Conservation (phyloP, 1,284 basidiomycete species). For the Leccinum griseonigrum region DNA sequence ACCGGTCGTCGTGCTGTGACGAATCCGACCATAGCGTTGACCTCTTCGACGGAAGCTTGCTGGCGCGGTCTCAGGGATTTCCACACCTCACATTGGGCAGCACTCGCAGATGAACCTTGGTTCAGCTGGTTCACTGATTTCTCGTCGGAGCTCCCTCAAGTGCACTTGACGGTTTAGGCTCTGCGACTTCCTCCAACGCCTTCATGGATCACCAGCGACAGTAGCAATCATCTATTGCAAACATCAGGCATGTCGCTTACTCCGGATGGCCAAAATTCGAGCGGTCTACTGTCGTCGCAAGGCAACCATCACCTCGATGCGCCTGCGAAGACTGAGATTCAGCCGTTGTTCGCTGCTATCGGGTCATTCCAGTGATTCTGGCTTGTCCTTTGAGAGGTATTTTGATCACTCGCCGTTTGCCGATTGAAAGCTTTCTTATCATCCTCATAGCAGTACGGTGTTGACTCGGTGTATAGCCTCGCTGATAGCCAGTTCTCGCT, state of each 20-base stretch:
- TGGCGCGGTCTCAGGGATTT: conserved; percentile 51
- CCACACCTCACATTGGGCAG: conserved; percentile 65
- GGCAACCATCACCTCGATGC: conserved; percentile 49
- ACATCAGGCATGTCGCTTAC: conserved; percentile 68
- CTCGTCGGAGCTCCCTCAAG: conserved; percentile 70
- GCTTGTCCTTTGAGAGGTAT: conserved; percentile 53
- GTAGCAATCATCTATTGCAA: conserved; percentile 53
- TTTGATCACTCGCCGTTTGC: conserved; percentile 12
- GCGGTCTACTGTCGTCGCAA: conserved; percentile 58
- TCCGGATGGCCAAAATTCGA: conserved; percentile 57
- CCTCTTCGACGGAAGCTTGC: conserved; percentile 49
- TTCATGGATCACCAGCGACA: conserved; percentile 46
- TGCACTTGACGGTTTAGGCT: conserved; percentile 55
- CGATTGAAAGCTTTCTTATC: conserved; percentile 10
- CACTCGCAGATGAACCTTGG: conserved; percentile 50
- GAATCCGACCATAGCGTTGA: conserved; percentile 66
- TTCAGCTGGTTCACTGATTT: conserved; percentile 43
- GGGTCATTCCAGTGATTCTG: conserved; percentile 57
- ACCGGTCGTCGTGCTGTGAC: conserved; percentile 66
- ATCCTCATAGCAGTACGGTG: conserved; percentile 48
- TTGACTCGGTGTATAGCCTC: conserved; percentile 59
- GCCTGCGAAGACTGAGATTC: conserved; percentile 53
- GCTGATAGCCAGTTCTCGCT: conserved; percentile 55
- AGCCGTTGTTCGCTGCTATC: conserved; percentile 56
- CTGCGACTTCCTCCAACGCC: conserved; percentile 73